Conservation (phyloP, 2,329 filamentous ascomycete species). For the Fusarium lateritium region DNA sequence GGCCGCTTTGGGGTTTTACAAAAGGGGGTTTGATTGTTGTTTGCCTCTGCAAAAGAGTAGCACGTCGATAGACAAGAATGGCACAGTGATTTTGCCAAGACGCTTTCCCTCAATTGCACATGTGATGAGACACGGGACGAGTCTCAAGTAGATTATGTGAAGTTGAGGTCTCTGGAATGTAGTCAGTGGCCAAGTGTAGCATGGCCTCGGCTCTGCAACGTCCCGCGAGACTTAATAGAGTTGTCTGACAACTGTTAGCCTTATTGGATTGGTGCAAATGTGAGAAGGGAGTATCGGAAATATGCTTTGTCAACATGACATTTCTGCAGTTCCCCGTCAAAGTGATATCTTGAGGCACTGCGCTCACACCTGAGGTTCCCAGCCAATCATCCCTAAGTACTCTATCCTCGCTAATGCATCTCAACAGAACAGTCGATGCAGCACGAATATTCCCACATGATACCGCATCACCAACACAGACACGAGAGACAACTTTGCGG, state of each 20-base stretch:
- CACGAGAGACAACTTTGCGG: not conserved
- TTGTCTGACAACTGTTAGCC: too few relatives aligned
- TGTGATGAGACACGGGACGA: conserved; percentile 1
- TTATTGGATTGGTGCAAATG: not conserved
- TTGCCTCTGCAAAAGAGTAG: conserved; percentile 31
- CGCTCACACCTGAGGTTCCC: not conserved
- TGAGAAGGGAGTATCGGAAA: not conserved
- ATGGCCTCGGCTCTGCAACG: not conserved
- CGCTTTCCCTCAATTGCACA: not conserved
- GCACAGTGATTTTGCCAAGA: conserved; percentile 28
- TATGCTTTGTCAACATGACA: not conserved
- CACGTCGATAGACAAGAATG: conserved; percentile 44
- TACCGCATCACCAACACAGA: not conserved
- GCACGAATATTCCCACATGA: not conserved
- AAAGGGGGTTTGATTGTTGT: conserved; percentile 40
- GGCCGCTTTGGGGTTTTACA: conserved; percentile 42
- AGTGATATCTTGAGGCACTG: not conserved
- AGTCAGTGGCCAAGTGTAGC: not conserved
- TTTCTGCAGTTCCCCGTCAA: not conserved
- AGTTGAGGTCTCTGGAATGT: not conserved
- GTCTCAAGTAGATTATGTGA: not conserved
- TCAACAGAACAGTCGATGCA: conserved; percentile 10
- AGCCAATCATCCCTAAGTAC: not conserved
- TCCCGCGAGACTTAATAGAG: not conserved
- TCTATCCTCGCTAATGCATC: not conserved